Conservation (phyloP, 129 eudicot species). For the Glebionis coronaria region DNA sequence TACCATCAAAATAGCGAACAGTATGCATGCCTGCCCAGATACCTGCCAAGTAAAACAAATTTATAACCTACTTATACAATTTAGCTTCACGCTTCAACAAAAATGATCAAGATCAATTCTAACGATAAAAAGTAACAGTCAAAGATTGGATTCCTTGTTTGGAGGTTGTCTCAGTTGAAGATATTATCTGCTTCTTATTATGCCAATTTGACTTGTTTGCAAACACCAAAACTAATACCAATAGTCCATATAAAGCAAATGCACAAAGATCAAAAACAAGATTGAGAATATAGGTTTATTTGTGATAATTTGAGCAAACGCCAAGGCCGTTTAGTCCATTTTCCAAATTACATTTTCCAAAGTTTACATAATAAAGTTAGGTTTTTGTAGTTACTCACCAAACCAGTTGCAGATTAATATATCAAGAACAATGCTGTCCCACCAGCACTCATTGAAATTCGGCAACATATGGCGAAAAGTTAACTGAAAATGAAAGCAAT, state of each 20-base stretch:
- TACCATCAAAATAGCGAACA: slow-evolving; percentile 90
- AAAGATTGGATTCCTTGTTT: not conserved
- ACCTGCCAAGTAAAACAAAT: slow-evolving; percentile 41
- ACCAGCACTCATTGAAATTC: slow-evolving; percentile 99
- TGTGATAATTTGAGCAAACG: slow-evolving; percentile 1
- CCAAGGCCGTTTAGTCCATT: slow-evolving; percentile 8
- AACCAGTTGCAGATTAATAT: slow-evolving; percentile 97
- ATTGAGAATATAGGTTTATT: not conserved
- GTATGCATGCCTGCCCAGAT: slow-evolving; percentile 98
- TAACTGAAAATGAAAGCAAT: slow-evolving; percentile 49
- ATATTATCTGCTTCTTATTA: not conserved
- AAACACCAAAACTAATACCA: not conserved
- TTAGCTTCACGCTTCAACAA: slow-evolving; percentile 3
- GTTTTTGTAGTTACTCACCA: slow-evolving; percentile 45
- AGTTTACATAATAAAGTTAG: slow-evolving; percentile 8
- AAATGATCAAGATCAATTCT: not conserved
- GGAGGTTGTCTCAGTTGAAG: not conserved
- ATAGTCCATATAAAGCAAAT: not conserved
- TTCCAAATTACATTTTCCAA: not conserved
- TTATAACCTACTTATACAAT: not conserved
- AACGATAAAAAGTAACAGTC: not conserved
- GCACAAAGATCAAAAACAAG: not conserved
- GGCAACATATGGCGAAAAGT: slow-evolving; percentile 99
- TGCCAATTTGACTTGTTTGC: not conserved
- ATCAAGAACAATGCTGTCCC: slow-evolving; percentile 99